Percentiles rank a stretch among this genome's conserved stretches.
These are phyloP conservation scores for Zasmidium cellare DNA, from an alignment of 2,329 filamentous ascomycete genomes.

Conservation along the genomic window DNA sequence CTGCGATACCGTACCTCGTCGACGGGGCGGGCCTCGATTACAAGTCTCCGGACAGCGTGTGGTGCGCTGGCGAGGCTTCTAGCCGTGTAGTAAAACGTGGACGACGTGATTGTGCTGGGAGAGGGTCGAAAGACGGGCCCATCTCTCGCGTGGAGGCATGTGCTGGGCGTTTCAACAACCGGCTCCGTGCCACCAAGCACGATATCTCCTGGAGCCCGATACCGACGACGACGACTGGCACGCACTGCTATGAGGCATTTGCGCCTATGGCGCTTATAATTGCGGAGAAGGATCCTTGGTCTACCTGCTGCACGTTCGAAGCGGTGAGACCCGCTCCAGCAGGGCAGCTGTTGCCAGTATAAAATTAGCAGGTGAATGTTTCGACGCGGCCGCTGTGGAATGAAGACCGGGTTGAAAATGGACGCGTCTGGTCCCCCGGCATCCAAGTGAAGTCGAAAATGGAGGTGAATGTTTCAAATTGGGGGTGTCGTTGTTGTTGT, in stretches of 20 bases:
- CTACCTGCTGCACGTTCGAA: conserved; percentile 4
- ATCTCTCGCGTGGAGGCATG: background rate
- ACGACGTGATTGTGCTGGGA: background rate
- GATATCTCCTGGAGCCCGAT: background rate
- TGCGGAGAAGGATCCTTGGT: conserved; percentile 8
- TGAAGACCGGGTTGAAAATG: background rate
- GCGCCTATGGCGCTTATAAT: conserved; percentile 8
- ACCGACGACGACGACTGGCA: background rate
- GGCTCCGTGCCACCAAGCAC: background rate
- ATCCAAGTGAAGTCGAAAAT: background rate
- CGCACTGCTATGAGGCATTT: conserved; percentile 4
- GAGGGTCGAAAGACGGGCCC: background rate
- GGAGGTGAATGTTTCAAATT: background rate
- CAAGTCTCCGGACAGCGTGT: background rate
- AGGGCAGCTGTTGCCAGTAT: background rate
- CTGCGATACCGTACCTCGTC: conserved; percentile 1
- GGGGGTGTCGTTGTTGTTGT: background rate
- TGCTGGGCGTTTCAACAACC: background rate
- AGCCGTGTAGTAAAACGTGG: background rate
- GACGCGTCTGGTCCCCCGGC: background rate
- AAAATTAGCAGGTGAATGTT: background rate
- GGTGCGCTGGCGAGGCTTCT: conserved; percentile 6
- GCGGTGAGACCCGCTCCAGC: conserved; percentile 12
- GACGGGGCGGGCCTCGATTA: conserved; percentile 10
- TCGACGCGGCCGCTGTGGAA: background rate